A percentile compares a stretch with the other conserved stretches of the same genome.
Conservation (phyloP, 495 filamentous ascomycete genomes). For the Penicilliopsis zonata region DNA sequence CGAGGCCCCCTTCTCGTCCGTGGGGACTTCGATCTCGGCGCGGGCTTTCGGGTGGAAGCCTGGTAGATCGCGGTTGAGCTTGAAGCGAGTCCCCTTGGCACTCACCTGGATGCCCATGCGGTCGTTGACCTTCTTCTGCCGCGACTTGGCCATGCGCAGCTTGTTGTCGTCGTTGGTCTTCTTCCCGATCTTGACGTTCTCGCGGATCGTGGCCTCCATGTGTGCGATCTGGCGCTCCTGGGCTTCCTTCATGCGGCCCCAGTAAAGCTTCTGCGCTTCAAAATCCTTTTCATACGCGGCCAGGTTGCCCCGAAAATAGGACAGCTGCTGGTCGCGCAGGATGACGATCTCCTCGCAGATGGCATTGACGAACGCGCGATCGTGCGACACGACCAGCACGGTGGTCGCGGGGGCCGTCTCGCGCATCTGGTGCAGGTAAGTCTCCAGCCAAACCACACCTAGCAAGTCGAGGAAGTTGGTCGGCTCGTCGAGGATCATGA, state of each 20-base stretch:
- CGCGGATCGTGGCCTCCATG: conserved; percentile 62
- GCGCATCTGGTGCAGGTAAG: conserved; percentile 44
- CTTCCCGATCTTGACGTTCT: conserved; percentile 56
- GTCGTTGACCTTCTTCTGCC: conserved; percentile 73
- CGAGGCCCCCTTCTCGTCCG: conserved; percentile 45
- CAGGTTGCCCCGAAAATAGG: conserved; percentile 60
- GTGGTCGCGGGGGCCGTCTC: conserved; percentile 30
- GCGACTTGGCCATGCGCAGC: conserved; percentile 61
- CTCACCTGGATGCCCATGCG: conserved; percentile 61
- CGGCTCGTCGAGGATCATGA: conserved; percentile 77
- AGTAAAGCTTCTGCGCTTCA: conserved; percentile 48
- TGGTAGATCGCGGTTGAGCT: conserved; percentile 58
- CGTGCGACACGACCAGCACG: conserved; percentile 70
- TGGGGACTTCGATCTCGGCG: conserved; percentile 56
- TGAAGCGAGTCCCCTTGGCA: conserved; percentile 61
- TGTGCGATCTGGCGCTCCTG: conserved; percentile 65
- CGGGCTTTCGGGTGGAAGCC: conserved; percentile 46
- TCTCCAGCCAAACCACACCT: conserved; percentile 74
- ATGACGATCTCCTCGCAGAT: conserved; percentile 69
- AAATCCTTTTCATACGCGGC: conserved; percentile 54
- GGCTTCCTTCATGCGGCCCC: conserved; percentile 65
- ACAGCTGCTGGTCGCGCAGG: conserved; percentile 47
- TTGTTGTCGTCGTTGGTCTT: conserved; percentile 68
- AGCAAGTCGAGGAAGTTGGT: conserved; percentile 77
- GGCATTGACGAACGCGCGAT: conserved; percentile 59